Evolutionary conservation across 2,329 filamentous ascomycete genomes (phyloP).

Genomic region (Sporothrix luriei): DNA sequence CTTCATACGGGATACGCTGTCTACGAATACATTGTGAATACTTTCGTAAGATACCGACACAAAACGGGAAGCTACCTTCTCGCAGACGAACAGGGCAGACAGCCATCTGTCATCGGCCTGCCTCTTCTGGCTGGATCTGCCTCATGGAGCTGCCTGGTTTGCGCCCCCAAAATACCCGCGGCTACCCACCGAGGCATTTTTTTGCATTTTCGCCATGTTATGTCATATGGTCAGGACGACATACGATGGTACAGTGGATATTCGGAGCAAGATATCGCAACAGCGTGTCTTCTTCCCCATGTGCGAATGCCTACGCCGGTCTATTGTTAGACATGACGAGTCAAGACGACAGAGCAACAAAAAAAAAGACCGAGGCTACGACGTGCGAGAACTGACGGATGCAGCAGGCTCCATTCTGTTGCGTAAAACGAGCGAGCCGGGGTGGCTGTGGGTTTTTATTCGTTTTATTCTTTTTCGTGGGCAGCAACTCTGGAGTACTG

Average conservation of each 20-base stretch:
- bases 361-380: not conserved
- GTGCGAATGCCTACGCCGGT: too few species aligned
- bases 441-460: constrained; percentile 8
- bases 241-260: too few species aligned
- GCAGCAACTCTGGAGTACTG: not conserved
- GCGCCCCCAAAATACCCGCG: not conserved
- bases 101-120: too few species aligned
- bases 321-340: too few species aligned
- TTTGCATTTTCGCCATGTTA: not conserved
- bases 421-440: not conserved
- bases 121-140: not conserved
- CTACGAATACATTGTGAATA: not conserved
- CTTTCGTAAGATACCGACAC: constrained; percentile 7
- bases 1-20: not conserved
- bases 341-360: not conserved
- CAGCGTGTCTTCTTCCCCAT: too few species aligned
- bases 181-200: not conserved
- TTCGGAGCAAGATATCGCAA: too few species aligned
- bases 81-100: not conserved
- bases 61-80: constrained; percentile 12
- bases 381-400: not conserved
- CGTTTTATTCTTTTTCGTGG: not conserved
- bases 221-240: too few species aligned
- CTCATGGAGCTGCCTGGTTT: not conserved
- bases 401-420: too few species aligned